phyloP scores from a whole-genome alignment of 2,329 filamentous ascomycete species.

The Arthrobotrys musiformis region DNA sequence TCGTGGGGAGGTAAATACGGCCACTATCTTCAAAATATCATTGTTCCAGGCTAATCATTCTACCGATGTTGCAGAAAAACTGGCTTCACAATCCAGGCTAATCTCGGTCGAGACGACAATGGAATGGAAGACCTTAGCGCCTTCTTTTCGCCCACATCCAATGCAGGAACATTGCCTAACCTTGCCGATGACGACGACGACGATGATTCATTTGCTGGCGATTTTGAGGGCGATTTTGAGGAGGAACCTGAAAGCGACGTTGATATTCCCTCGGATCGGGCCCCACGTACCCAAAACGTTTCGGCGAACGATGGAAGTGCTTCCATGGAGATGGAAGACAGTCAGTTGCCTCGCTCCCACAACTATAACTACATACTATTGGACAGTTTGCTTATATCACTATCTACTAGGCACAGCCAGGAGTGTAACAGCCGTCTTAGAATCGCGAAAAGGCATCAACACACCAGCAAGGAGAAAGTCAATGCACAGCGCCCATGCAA shows the following conservation, averaged over 20 bases:
- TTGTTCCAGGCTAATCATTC: not conserved
- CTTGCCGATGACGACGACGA: constrained; percentile 16
- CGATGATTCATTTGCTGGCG: not conserved
- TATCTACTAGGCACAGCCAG: constrained; percentile 29
- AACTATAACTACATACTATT: not conserved
- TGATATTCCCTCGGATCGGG: constrained; percentile 29
- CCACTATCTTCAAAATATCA: not conserved
- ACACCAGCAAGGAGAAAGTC: constrained; percentile 40
- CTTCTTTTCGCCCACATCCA: constrained; percentile 77
- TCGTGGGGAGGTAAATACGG: constrained; percentile 41
- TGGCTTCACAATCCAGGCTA: constrained; percentile 76
- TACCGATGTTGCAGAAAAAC: constrained; percentile 77
- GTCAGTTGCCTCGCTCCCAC: constrained; percentile 62
- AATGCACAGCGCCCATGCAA: constrained; percentile 1
- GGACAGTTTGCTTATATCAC: constrained; percentile 40
- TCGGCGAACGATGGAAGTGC: constrained; percentile 19
- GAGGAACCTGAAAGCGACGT: not conserved
- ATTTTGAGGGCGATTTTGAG: constrained; percentile 11
- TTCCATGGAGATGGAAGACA: constrained; percentile 72
- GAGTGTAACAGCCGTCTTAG: constrained; percentile 19
- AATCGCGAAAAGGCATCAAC: constrained; percentile 22
- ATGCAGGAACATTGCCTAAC: constrained; percentile 62
- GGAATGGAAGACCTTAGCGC: constrained; percentile 88
- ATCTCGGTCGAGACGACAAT: constrained; percentile 84
- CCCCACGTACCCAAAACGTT: constrained; percentile 37